A percentile compares a stretch with the other conserved stretches of the same genome.
Conservation (phyloP, 352 stramenopile genomes). For the Pythium apleroticum region DNA sequence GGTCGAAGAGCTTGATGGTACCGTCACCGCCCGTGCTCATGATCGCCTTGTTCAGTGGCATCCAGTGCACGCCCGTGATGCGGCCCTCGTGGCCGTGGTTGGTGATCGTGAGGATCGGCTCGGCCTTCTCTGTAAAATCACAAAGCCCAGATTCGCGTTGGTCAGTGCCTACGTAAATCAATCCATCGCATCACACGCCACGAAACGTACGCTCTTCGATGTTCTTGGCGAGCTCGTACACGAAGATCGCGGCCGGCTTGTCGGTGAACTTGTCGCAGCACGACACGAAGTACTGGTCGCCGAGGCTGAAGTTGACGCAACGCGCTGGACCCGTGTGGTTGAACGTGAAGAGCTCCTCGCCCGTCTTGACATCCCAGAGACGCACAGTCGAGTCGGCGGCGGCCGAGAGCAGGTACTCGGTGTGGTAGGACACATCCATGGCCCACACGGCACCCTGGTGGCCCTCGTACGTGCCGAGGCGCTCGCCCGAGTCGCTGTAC, state of each 20-base stretch:
- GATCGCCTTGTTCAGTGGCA: slow-evolving; percentile 85
- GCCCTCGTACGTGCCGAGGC: slow-evolving; percentile 95
- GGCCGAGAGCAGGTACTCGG: slow-evolving; percentile 94
- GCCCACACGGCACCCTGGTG: slow-evolving; percentile 98
- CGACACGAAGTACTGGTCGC: slow-evolving; percentile 83
- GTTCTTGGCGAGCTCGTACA: slow-evolving; percentile 80
- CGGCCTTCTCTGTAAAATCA: slow-evolving; percentile 37
- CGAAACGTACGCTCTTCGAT: slow-evolving; percentile 58
- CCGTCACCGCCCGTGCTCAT: slow-evolving; percentile 85
- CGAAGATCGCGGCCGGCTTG: slow-evolving; percentile 69
- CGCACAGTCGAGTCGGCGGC: slow-evolving; percentile 93
- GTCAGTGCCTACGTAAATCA: no score
- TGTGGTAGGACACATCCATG: slow-evolving; percentile 94
- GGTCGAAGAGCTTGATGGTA: slow-evolving; percentile 78
- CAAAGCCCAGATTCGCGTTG: no score
- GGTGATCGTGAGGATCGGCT: slow-evolving; percentile 73
- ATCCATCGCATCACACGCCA: not conserved
- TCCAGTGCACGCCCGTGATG: slow-evolving; percentile 85
- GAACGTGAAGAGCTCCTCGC: slow-evolving; percentile 87
- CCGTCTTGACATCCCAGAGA: slow-evolving; percentile 91
- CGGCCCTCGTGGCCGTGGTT: slow-evolving; percentile 79
- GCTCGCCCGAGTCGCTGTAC: slow-evolving; percentile 95
- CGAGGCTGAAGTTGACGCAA: slow-evolving; percentile 86
- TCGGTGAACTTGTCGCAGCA: slow-evolving; percentile 86
- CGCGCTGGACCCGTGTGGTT: slow-evolving; percentile 76